phyloP scores from a whole-genome alignment of 1,284 basidiomycete species.

The Trichosporon sp. region DNA sequence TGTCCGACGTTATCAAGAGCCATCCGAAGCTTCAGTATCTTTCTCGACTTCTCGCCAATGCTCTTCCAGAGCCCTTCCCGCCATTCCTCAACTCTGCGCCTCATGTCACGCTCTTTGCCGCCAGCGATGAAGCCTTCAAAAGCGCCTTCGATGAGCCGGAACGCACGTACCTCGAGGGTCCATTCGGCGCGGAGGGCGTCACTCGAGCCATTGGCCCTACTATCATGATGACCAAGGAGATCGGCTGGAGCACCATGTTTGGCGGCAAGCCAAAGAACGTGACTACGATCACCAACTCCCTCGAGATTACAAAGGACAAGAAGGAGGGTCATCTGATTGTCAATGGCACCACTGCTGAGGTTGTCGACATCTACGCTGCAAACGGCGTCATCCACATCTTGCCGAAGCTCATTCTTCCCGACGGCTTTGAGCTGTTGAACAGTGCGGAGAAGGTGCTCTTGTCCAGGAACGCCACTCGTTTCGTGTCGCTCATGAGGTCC shows the following conservation, averaged over 20 bases:
- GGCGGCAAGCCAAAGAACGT: slow-evolving; percentile 4
- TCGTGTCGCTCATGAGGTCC: slow-evolving; percentile 80
- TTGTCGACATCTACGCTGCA: slow-evolving; percentile 80
- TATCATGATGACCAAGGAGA: slow-evolving; percentile 57
- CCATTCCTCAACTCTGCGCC: slow-evolving; percentile 49
- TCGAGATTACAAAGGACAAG: slow-evolving; percentile 61
- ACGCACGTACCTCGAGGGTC: slow-evolving; percentile 75
- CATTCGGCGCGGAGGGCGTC: slow-evolving; percentile 73
- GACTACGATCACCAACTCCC: slow-evolving; percentile 46
- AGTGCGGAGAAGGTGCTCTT: slow-evolving; percentile 74
- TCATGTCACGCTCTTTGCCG: slow-evolving; percentile 83
- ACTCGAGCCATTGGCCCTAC: slow-evolving; percentile 64
- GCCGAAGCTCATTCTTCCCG: slow-evolving; percentile 72
- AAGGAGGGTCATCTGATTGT: slow-evolving; percentile 54
- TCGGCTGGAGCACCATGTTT: slow-evolving; percentile 42
- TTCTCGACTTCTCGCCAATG: slow-evolving; percentile 52
- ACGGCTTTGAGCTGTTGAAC: slow-evolving; percentile 64
- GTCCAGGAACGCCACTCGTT: slow-evolving; percentile 78
- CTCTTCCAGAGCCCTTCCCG: slow-evolving; percentile 62
- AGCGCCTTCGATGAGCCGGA: slow-evolving; percentile 59
- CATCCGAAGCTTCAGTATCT: slow-evolving; percentile 66
- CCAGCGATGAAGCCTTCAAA: slow-evolving; percentile 74
- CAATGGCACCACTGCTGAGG: slow-evolving; percentile 59
- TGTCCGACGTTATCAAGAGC: slow-evolving; percentile 56
- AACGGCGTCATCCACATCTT: slow-evolving; percentile 92